These are phyloP conservation scores for Acer yangbiense DNA, from an alignment of 345 rosid genomes.

Conservation along the genomic window DNA sequence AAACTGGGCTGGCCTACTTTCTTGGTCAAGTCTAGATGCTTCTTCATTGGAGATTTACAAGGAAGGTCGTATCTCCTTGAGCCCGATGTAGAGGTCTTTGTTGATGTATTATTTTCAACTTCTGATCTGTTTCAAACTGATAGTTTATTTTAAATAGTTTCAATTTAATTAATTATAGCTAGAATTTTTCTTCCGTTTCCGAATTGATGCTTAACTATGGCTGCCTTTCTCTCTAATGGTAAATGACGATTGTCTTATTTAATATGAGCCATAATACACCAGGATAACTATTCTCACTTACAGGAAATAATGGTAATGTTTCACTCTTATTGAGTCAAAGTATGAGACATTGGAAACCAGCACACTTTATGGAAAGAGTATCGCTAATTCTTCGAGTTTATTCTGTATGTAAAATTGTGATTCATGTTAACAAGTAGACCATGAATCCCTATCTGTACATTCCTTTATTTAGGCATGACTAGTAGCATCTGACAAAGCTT, in stretches of 20 bases:
- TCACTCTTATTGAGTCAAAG: not conserved
- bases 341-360: not conserved
- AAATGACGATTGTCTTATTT: too few species aligned
- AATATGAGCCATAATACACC: too few species aligned
- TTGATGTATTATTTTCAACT: not conserved
- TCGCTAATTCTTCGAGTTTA: not conserved
- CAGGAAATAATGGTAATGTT: not conserved
- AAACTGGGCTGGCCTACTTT: too few species aligned
- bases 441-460: not conserved
- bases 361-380: not conserved
- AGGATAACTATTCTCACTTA: too few species aligned
- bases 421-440: not conserved
- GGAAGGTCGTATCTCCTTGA: not conserved
- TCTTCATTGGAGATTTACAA: not conserved
- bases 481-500: not conserved
- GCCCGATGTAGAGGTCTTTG: not conserved
- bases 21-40: not conserved
- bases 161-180: not conserved
- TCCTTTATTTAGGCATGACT: not conserved
- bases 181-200: not conserved
- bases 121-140: not conserved
- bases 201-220: not conserved
- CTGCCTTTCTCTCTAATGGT: not conserved
- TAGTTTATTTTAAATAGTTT: too few species aligned
- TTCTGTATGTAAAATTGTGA: not conserved